Evolutionary conservation across 176 grass and related monocot species (phyloP).

Genomic region (Elymus sibiricus): DNA sequence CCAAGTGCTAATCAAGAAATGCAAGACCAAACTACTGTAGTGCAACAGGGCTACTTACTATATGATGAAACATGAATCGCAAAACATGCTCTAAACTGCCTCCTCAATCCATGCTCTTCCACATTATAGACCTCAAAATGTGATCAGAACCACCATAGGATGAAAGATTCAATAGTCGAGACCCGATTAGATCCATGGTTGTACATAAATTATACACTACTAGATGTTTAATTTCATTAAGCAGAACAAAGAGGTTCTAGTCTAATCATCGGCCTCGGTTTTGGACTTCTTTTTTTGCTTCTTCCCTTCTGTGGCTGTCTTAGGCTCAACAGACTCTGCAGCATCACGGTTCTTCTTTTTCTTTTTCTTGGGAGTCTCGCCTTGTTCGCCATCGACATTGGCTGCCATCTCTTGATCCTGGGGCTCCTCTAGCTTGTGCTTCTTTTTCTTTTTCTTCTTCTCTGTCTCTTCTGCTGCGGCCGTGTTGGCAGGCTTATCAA

Average conservation of each 20-base stretch:
- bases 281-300: slow-evolving; percentile 71
- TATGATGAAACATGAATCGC: neutral
- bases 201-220: neutral
- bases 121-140: neutral
- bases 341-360: slow-evolving; percentile 55
- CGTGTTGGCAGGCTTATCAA: slow-evolving; percentile 23
- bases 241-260: neutral
- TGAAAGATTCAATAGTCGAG: neutral
- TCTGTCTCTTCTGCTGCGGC: slow-evolving; percentile 41
- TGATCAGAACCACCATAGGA: neutral
- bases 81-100: neutral
- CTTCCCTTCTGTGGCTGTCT: slow-evolving; percentile 38
- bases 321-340: slow-evolving; percentile 24
- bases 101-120: neutral
- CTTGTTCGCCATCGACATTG: neutral
- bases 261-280: slow-evolving; percentile 22
- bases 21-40: too few relatives aligned
- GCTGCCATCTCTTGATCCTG: slow-evolving; percentile 13
- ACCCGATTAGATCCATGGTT: neutral
- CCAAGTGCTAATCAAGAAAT: too few relatives aligned
- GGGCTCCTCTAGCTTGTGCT: slow-evolving; percentile 46
- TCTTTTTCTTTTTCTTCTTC: slow-evolving; percentile 41
- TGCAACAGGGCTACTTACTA: neutral
- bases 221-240: neutral
- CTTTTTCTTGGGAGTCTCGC: slow-evolving; percentile 54